Base-by-base conservation (phyloP, 768 basidiomycete species). In the Rhizopogon roseolus region DNA sequence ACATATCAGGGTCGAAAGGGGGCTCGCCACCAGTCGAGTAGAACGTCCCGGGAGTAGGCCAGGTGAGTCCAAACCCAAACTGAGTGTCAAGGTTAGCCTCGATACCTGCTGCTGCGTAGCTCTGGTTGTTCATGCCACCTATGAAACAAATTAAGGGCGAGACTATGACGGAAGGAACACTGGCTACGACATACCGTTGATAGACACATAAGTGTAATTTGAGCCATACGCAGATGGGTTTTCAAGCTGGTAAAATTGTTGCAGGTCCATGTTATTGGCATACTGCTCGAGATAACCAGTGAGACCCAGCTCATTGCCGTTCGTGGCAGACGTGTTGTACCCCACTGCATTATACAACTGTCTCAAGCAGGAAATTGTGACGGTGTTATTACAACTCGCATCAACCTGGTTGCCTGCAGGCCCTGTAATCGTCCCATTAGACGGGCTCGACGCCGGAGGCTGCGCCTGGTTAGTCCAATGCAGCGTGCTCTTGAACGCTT, bases 51-150 rank as follows among this genome's bases (percentile, higher is more conserved):
- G 79, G 78, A 9, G 79, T 86, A 1, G 86, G 86, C 62, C 76
- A 78, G 6, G 84, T 75, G 28, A 90, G 53, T 19, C 88, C 88
- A 56, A 79, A 84, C 0, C 79, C 84, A 65, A 82, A 86, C 59
- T 88, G 85, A 2, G 78, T 77, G 57, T 89, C 86, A 32, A 89
- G 67, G 56, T 85, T 76, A 4, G 86, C 88, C 64, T 91, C 89
- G 3, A 57, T 63, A 1, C 86, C 86, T 16, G 86, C 81, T 13
- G 71, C 66, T 0, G 68, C 68, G 16, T 71, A 45, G 44, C 58
- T 79, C 62, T 90, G 86, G 54, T 77, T 75, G 61, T 90, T 86
- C 53, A 71, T 36, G 2, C 85, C 86, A 48, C 81, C 88, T 86
- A 52, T 16, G 50, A 49, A 36, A 42, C 42, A 13, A 48, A 22